Percentiles rank a stretch among this genome's conserved stretches.
Evolutionary conservation across 768 basidiomycete species (phyloP).

Genomic region (Auricularia auricula-judae): DNA sequence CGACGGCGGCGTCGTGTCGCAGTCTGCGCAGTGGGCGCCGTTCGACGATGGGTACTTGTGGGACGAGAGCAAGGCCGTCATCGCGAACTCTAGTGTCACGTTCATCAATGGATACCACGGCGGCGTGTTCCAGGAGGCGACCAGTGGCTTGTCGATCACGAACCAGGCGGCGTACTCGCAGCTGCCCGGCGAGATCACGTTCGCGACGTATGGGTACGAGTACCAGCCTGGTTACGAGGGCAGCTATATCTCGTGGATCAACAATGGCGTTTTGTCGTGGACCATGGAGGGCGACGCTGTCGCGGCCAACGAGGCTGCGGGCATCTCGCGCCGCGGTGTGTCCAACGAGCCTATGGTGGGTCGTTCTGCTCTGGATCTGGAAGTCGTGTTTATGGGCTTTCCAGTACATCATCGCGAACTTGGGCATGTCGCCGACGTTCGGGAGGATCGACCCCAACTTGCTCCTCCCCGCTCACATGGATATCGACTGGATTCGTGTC

Average conservation of each 20-base stretch:
- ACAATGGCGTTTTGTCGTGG: constrained; percentile 54
- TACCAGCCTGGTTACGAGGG: constrained; percentile 64
- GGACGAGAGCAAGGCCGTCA: constrained; percentile 39
- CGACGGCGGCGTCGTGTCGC: constrained; percentile 54
- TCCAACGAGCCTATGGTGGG: constrained; percentile 75
- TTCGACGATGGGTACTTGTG: constrained; percentile 66
- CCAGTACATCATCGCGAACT: constrained; percentile 75
- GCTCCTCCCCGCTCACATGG: constrained; percentile 61
- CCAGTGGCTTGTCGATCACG: constrained; percentile 59
- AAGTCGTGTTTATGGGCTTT: constrained; percentile 8
- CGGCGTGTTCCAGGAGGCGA: constrained; percentile 74
- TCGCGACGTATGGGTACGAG: constrained; percentile 69
- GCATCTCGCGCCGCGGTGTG: constrained; percentile 53
- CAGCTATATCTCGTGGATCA: constrained; percentile 73
- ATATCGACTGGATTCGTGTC: constrained; percentile 80
- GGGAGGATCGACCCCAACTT: constrained; percentile 59
- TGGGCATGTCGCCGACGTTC: constrained; percentile 81
- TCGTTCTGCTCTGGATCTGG: constrained; percentile 33
- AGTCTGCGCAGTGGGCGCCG: constrained; percentile 77
- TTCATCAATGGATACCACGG: constrained; percentile 59
- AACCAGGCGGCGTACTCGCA: constrained; percentile 62
- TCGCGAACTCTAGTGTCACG: constrained; percentile 41
- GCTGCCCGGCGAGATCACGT: constrained; percentile 36
- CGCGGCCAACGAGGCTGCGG: constrained; percentile 43
- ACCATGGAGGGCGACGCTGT: constrained; percentile 54